Evolutionary conservation across 495 filamentous ascomycete genomes (phyloP).

Genomic region (Aspergillus saccharolyticus): DNA sequence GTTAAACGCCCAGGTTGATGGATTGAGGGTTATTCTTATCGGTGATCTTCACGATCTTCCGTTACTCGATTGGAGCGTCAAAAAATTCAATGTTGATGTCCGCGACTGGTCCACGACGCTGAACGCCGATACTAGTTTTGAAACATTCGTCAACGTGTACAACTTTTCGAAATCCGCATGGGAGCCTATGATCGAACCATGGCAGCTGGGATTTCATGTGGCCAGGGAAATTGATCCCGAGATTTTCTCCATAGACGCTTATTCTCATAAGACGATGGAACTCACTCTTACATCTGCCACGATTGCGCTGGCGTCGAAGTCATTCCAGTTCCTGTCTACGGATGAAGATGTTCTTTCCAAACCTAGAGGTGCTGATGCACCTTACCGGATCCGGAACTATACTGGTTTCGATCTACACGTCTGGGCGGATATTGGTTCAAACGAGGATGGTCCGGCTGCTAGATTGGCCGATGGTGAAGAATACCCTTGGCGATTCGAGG

Average conservation of each 20-base stretch:
- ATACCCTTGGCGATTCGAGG: slow-evolving; percentile 91
- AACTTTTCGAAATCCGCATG: slow-evolving; percentile 98
- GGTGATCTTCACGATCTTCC: slow-evolving; percentile 94
- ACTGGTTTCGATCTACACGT: slow-evolving; percentile 87
- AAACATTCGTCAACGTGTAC: slow-evolving; percentile 93
- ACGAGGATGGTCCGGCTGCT: slow-evolving; percentile 61
- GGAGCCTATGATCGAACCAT: slow-evolving; percentile 95
- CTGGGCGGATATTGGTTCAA: slow-evolving; percentile 66
- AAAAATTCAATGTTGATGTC: slow-evolving; percentile 76
- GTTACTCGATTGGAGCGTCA: slow-evolving; percentile 88
- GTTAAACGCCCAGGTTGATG: slow-evolving; percentile 75
- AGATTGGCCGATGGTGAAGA: slow-evolving; percentile 87
- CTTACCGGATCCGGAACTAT: slow-evolving; percentile 90
- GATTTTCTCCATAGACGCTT: slow-evolving; percentile 73
- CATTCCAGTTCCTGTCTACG: slow-evolving; percentile 79
- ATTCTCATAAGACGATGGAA: slow-evolving; percentile 84
- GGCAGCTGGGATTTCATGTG: slow-evolving; percentile 88
- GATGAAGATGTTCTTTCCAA: slow-evolving; percentile 94
- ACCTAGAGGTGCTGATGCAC: slow-evolving; percentile 84
- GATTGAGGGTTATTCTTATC: slow-evolving; percentile 89
- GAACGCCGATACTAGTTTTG: slow-evolving; percentile 80
- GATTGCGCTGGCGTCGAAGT: slow-evolving; percentile 88
- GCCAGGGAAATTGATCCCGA: slow-evolving; percentile 72
- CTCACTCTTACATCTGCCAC: slow-evolving; percentile 89
- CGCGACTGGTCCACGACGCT: slow-evolving; percentile 87